Base-by-base conservation (phyloP, 2,329 filamentous ascomycete genomes). In the Epicoccum sorghinum region DNA sequence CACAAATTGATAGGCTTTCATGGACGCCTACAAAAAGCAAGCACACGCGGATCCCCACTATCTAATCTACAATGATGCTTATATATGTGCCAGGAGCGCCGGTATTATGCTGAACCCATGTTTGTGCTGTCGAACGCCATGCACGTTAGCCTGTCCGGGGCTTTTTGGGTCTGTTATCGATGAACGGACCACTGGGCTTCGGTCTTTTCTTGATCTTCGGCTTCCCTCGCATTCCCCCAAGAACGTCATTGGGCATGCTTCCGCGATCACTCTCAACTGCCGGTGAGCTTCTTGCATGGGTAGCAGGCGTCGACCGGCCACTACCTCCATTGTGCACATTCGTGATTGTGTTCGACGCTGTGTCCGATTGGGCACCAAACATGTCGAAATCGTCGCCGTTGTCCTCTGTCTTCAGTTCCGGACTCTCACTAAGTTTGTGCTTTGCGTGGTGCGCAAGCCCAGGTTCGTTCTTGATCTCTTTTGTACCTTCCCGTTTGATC, bases 401-500 rank as follows among this genome's bases (percentile, higher is more conserved):
- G 33, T 57, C 61, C 29, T 53, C 49, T 3, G 44, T 37, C 89
- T 90, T 52, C 88, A 95, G 57, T 86, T 95, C 61, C 78, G 96
- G 40, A 89, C 88, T 62, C 23, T 60, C 53, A 55, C 63, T 60
- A 62, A 93, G 95, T 77, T 82, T 96, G 41, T 87, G 88, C 2
- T 88, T 89, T 2, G 90, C 91, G 0, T 84, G 93, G 80, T 86
- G 65, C 88, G 95, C 75, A 86, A 90, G n/a, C 92, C 93, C 72
- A 85, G 49, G 47, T 47, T 71, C 67, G 10, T 56, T 44, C 44
- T 67, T 65, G 46, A 61, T 52, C 40, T 66, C 67, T 38, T 60
- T 18, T 18, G 18, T 18, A 18, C 18, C 18, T 18, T 18, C 18
- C 18, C 18, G 51, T 25, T 64, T 64, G 33, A 61, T 55, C 24